Evolutionary conservation across 106 monocot species (phyloP), one percentile per base, ranked within the genome.

Genomic region (Allium cepa): DNA sequence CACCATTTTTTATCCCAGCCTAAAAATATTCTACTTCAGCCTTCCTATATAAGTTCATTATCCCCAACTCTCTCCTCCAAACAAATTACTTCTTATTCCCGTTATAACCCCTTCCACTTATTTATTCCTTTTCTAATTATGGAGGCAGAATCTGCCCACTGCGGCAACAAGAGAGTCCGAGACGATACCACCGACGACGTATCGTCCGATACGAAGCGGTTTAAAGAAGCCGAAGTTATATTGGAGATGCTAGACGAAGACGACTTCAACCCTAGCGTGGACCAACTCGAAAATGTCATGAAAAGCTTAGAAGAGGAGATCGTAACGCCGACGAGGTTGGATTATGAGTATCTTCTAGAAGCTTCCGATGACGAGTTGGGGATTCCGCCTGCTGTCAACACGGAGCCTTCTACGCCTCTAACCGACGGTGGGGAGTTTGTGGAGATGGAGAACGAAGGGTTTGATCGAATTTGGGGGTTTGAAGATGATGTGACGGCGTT

Each of bases 291-390:
- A 17, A 49, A 48, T n/a, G 79, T 79, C 46, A 84, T 84, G 69
- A 76, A 66, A 73, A 76, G 69, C 55, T 62, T 84, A 17, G 83
- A 84, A 26, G 83, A 76, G 57, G 83, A 84, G 66, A 79, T 79
- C 17, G 45, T 47, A 7, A 8, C 68, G 49, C 17, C 55, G 1
- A 14, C 50, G 17, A 76, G 50, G 58, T 49, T 58, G 15, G 90
- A 94, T 52, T 76, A 90, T 3, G 90, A 87, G 13, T 94, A 69
- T 69, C 76, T 94, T 14, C 70, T 90, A 5, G 94, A 82, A 60
- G 94, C 94, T 0, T 94, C 94, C 7, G 94, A 94, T 63, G 90
- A 94, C 59, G 90, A 94, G 78, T 84, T 90, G 11, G 90, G 87
- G 7, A 73, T 90, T 0, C 94, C 94, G 6, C 94, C 94, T 51